A percentile compares a stretch with the other conserved stretches of the same genome.
These are phyloP conservation scores for Fomitopsis betulina DNA, from an alignment of 1,284 basidiomycete species.

Conservation along the genomic window DNA sequence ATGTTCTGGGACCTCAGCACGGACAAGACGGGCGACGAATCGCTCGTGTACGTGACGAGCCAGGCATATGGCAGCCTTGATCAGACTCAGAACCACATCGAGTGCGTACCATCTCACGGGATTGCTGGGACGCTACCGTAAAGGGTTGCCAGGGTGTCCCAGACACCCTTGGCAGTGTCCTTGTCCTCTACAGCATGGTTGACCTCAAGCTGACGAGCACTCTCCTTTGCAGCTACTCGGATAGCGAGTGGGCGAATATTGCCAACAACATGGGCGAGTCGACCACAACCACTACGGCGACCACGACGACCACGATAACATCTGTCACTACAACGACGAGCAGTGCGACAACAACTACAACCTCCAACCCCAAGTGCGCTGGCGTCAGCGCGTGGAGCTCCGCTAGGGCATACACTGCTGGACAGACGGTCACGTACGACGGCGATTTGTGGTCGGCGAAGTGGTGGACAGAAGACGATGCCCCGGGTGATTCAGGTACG, in stretches of 20 bases:
- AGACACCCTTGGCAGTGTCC: too few species aligned
- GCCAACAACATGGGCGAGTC: slow-evolving; percentile 51
- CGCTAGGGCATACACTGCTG: slow-evolving; percentile 41
- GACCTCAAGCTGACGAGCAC: too few species aligned
- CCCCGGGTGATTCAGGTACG: slow-evolving; percentile 44
- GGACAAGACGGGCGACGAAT: slow-evolving; percentile 54
- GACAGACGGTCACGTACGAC: slow-evolving; percentile 44
- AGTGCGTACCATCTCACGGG: slow-evolving; percentile 30
- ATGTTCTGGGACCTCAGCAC: slow-evolving; percentile 83
- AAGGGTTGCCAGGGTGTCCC: too few species aligned
- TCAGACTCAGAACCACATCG: slow-evolving; percentile 67
- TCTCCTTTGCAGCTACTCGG: slow-evolving; percentile 44
- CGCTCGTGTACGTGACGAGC: slow-evolving; percentile 50
- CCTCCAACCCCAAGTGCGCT: slow-evolving; percentile 35
- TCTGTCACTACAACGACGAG: slow-evolving; percentile 20
- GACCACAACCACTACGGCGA: slow-evolving; percentile 10
- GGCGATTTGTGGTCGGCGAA: slow-evolving; percentile 58
- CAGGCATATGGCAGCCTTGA: slow-evolving; percentile 50
- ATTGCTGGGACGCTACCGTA: background rate
- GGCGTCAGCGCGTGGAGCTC: slow-evolving; percentile 50
- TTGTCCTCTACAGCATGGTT: too few species aligned
- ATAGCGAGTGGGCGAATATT: slow-evolving; percentile 69
- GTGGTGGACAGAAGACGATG: slow-evolving; percentile 60
- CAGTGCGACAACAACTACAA: slow-evolving; percentile 16
- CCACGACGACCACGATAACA: slow-evolving; percentile 17